phyloP scores from a whole-genome alignment of 2,329 filamentous ascomycete species.

The Lecanicillium sp. region DNA sequence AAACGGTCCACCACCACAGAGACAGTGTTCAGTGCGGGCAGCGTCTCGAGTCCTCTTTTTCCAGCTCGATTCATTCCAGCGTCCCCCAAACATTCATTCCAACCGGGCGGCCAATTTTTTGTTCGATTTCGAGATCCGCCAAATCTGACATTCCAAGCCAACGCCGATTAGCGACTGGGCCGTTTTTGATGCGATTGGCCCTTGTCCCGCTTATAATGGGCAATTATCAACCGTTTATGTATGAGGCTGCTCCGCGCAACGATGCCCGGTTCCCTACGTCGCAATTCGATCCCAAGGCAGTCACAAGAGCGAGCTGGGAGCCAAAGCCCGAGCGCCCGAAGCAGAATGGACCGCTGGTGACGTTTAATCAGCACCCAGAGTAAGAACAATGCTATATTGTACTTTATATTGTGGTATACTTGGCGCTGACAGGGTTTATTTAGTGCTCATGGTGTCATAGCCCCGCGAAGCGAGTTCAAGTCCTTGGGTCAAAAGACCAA shows the following conservation, averaged over 20 bases:
- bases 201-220: conserved; percentile 1
- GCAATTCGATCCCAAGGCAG: conserved; percentile 79
- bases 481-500: conserved; percentile 66
- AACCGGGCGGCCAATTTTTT: too few relatives aligned
- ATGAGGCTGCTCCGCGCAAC: conserved; percentile 46
- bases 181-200: too few relatives aligned
- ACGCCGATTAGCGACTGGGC: too few relatives aligned
- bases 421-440: not conserved
- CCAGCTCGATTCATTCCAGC: too few relatives aligned
- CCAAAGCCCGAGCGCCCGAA: conserved; percentile 55
- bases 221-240: conserved; percentile 57
- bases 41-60: too few relatives aligned
- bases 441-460: conserved; percentile 56
- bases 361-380: conserved; percentile 85
- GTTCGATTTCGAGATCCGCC: too few relatives aligned
- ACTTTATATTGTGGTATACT: not conserved
- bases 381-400: conserved; percentile 33
- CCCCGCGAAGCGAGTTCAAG: conserved; percentile 52
- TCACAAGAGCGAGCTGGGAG: conserved; percentile 71
- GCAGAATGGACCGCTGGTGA: conserved; percentile 66
- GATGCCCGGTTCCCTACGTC: conserved; percentile 46
- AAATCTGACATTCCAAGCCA: too few relatives aligned
- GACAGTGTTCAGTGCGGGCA: too few relatives aligned
- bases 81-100: too few relatives aligned
- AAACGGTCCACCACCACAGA: too few relatives aligned